phyloP scores from a whole-genome alignment of 192 early-diverging fungal genomes.

The Coemansia sp. region DNA sequence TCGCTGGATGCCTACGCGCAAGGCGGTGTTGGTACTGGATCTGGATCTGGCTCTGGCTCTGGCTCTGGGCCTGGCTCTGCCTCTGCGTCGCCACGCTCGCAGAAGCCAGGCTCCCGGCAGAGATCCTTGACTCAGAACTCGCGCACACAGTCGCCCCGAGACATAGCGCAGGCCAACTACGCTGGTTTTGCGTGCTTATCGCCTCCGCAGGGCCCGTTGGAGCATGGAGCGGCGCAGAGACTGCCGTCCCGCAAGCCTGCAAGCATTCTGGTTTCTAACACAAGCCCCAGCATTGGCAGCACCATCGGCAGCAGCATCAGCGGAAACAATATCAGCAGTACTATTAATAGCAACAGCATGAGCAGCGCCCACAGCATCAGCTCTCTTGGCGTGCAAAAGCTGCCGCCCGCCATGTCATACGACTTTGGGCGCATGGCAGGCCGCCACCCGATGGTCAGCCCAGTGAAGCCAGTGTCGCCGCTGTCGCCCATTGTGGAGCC shows the following conservation, averaged over 20 bases:
- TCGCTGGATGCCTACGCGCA: slow-evolving; percentile 9
- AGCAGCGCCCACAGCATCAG: neutral
- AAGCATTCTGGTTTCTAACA: neutral
- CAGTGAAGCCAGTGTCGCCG: neutral
- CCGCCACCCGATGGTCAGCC: slow-evolving; percentile 7
- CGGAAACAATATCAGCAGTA: neutral
- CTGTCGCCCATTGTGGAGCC: neutral
- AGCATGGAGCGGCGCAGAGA: neutral
- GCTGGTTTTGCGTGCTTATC: neutral
- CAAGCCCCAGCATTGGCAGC: neutral
- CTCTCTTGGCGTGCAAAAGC: neutral
- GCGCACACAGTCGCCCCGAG: slow-evolving; percentile 12
- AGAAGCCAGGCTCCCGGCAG: slow-evolving; percentile 25
- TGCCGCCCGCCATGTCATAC: slow-evolving; percentile 7
- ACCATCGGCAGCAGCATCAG: neutral
- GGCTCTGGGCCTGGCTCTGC: neutral
- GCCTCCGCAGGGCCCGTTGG: neutral
- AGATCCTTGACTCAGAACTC: slow-evolving; percentile 44
- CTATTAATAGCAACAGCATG: too few relatives aligned
- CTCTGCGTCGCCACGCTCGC: neutral
- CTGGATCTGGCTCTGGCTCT: neutral
- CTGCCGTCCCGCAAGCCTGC: neutral
- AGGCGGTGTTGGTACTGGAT: neutral
- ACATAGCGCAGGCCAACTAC: slow-evolving; percentile 5
- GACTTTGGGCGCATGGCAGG: neutral